Conservation (phyloP, 768 basidiomycete species). For the Collybia nuda region DNA sequence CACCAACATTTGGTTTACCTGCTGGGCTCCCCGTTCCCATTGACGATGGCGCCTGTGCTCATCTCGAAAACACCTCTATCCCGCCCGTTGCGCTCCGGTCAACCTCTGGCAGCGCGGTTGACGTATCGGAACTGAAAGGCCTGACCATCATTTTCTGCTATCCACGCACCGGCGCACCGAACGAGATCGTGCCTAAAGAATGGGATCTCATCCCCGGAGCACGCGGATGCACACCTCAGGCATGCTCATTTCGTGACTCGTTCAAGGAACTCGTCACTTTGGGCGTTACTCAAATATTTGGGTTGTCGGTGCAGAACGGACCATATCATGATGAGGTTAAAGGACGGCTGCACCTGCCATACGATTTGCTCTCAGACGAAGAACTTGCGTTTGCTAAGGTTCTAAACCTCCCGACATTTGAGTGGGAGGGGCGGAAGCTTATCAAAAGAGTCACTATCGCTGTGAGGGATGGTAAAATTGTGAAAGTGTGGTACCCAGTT, state of each 20-base stretch:
- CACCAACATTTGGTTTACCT: conserved; percentile 13
- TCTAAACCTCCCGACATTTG: conserved; percentile 17
- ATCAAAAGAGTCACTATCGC: conserved; percentile 16
- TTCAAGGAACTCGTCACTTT: conserved; percentile 13
- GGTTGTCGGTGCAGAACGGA: conserved; percentile 19
- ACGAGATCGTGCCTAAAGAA: conserved; percentile 12
- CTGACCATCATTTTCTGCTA: conserved; percentile 20
- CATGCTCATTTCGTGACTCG: conserved; percentile 20
- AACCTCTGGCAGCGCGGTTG: conserved; percentile 13
- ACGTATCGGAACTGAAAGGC: conserved; percentile 15
- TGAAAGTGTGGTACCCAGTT: conserved; percentile 18
- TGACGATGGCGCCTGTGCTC: conserved; percentile 19
- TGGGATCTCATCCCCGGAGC: conserved; percentile 23
- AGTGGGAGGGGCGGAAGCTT: conserved; percentile 16
- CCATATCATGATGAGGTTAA: conserved; percentile 19
- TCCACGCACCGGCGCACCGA: conserved; percentile 18
- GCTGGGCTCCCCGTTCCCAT: conserved; percentile 16
- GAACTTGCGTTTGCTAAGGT: conserved; percentile 13
- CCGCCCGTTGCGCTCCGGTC: conserved; percentile 15
- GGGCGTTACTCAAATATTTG: conserved; percentile 18
- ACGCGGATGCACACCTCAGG: conserved; percentile 21
- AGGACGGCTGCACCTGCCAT: conserved; percentile 19
- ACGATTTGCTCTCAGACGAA: conserved; percentile 17
- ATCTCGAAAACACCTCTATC: conserved; percentile 12
- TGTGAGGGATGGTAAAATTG: conserved; percentile 15